Evolutionary conservation across 129 eudicot species (phyloP), one percentile per base, ranked within the genome.

Genomic region (Lactuca saligna): DNA sequence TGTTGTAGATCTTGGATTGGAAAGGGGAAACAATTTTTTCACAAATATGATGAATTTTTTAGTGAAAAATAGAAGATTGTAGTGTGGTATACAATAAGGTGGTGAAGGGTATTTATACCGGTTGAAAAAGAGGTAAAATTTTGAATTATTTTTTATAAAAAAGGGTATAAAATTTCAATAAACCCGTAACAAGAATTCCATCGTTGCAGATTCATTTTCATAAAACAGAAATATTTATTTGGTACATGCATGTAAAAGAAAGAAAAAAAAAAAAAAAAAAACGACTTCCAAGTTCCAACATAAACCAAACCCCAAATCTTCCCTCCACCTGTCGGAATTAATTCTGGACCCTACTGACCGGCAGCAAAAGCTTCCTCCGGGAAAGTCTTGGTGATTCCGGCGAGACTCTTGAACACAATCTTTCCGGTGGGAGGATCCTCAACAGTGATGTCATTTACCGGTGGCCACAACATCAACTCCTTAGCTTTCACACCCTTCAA

Each of bases 381-480:
- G 71, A 86, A 86, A 37, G 76, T 69, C 70, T 86, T 86, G 60
- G 92, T 86, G 63, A 86, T 86, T 2, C 88, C 93, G 1, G 93
- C 93, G 46, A 86, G 75, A 53, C 93, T 87, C 81, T 87, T 87
- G 85, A 87, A 87, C 35, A 78, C 85, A 61, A 87, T 81, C 79
- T 87, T 87, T 48, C 89, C 94, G 59, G 86, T 79, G 38, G 94
- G 79, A 2, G 86, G 87, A 62, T 83, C 85, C 42, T 78, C 87
- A 0, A 87, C 75, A 6, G 53, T 72, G 71, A 87, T 87, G 72
- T 87, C 88, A 76, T 79, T 79, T 4, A 87, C 94, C 13, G 94
- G 94, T 13, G 94, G 94, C 94, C 94, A 87, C 42, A 87, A 57
- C 88, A 87, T 73, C 51, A 87, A 81, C 68, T 87, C 94, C 68